A percentile compares a stretch with the other conserved stretches of the same genome.
Evolutionary conservation across 768 basidiomycete genomes (phyloP).

Genomic region (Cyclocybe cylindracea): DNA sequence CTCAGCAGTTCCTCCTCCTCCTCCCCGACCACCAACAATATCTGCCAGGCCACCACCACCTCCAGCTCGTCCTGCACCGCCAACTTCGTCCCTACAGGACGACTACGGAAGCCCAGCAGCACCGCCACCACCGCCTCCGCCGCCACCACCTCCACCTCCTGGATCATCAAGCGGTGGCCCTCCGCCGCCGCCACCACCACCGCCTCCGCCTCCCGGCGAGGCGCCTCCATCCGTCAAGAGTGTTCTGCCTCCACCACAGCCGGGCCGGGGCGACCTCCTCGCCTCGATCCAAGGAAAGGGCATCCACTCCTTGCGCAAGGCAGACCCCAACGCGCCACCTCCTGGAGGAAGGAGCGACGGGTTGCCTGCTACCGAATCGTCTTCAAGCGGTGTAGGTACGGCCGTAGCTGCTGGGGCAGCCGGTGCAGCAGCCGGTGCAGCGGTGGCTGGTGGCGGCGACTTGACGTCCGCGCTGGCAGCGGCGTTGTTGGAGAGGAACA

Average conservation of each 20-base stretch:
- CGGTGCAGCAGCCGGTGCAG: constrained; percentile 32
- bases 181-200: constrained; percentile 51
- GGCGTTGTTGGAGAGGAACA: constrained; percentile 81
- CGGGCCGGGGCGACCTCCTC: constrained; percentile 67
- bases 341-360: constrained; percentile 23
- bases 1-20: constrained; percentile 6
- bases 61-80: constrained; percentile 33
- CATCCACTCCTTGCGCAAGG: constrained; percentile 68
- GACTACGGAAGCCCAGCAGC: constrained; percentile 20
- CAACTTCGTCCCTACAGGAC: constrained; percentile 28
- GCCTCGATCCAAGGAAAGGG: constrained; percentile 85
- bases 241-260: constrained; percentile 49
- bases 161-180: constrained; percentile 12
- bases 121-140: constrained; percentile 41
- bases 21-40: constrained; percentile 23
- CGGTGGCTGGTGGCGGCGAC: constrained; percentile 60
- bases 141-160: constrained; percentile 14
- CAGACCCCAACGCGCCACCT: constrained; percentile 39
- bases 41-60: constrained; percentile 25
- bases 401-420: constrained; percentile 38
- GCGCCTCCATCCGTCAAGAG: constrained; percentile 25
- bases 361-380: constrained; percentile 32
- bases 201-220: constrained; percentile 29
- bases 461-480: constrained; percentile 83
- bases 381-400: constrained; percentile 32